Evolutionary conservation across 306 rosid species (phyloP), one percentile per base, ranked within the genome.

Genomic region (Alnus rubra): DNA sequence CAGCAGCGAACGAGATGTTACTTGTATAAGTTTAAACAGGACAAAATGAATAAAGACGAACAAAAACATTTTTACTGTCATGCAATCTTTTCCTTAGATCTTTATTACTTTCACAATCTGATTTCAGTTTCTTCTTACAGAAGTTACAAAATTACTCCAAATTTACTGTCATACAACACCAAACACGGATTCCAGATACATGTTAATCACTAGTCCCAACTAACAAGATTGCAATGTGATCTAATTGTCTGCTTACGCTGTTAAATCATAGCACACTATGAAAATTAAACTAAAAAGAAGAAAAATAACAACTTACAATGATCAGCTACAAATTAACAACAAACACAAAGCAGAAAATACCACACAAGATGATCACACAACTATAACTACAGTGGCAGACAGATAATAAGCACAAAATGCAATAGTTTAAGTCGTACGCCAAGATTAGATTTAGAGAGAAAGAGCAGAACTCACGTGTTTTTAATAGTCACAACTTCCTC

Each of bases 401-500:
- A 59, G 14, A 68, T 42, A 5, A 5, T 33, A 33, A 63, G 69
- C 44, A 59, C 12, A 63, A 63, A 28, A 13, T 33, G n/a, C 7
- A 63, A 33, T 1, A 14, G 10, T 14, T 7, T 33, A 18, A 63
- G 7, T 63, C 11, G 12, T 31, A 14, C 9, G 4, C 19, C 33
- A 4, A 14, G 16, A 13, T 12, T 5, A 13, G 16, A 63, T 59
- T 59, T 33, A 77, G 42, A 79, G 33, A n/a, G 51, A n/a, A 12
- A 11, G 2, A 2, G 42, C 49, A 78, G 58, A 77, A 77, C 94
- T 79, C 71, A 89, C 98, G 98, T 82, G 84, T 92, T 94, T 73
- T 88, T 92, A 8, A 94, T 92, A 4, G 96, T 52, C 31, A 94
- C 58, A 73, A 91, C 96, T 76, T 94, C 97, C 77, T 94, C 97